phyloP scores from a whole-genome alignment of 306 rosid genomes.

The Quercus suber region DNA sequence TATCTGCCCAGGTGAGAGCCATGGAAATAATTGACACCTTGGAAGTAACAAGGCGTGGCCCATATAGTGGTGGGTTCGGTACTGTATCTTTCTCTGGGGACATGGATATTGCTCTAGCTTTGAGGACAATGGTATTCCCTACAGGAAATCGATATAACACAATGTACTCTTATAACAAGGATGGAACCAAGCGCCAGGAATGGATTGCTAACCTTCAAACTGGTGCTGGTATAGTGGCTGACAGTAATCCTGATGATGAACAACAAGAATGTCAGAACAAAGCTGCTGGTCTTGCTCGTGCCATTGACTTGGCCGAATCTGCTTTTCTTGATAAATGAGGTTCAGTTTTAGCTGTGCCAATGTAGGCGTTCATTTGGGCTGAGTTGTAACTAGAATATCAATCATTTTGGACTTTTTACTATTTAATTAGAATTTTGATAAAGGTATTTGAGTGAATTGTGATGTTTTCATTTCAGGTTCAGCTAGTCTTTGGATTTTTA shows the following conservation, averaged over 20 bases:
- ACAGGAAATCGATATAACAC: conserved; percentile 59
- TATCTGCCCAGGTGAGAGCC: conserved; percentile 64
- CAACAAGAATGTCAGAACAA: conserved; percentile 82
- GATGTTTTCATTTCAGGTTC: no score
- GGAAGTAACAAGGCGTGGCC: conserved; percentile 72
- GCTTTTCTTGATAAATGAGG: conserved; percentile 53
- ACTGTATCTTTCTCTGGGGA: conserved; percentile 58
- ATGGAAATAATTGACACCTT: conserved; percentile 75
- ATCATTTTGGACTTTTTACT: no score
- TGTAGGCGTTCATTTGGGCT: no score
- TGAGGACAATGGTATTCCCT: conserved; percentile 74
- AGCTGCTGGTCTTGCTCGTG: conserved; percentile 85
- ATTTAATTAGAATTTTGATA: no score
- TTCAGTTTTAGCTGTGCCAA: not conserved
- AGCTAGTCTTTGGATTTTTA: no score
- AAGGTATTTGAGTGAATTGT: no score
- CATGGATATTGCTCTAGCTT: conserved; percentile 81
- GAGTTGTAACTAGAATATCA: no score
- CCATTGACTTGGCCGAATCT: conserved; percentile 78
- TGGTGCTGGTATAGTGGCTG: conserved; percentile 89
- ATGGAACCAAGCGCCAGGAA: conserved; percentile 41
- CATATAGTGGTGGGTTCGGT: conserved; percentile 81
- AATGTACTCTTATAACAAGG: conserved; percentile 59
- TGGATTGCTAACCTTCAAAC: conserved; percentile 89
- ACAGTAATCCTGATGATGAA: conserved; percentile 72